Evolutionary conservation across 495 filamentous ascomycete species (phyloP).

Genomic region (Schizothecium vesticola): DNA sequence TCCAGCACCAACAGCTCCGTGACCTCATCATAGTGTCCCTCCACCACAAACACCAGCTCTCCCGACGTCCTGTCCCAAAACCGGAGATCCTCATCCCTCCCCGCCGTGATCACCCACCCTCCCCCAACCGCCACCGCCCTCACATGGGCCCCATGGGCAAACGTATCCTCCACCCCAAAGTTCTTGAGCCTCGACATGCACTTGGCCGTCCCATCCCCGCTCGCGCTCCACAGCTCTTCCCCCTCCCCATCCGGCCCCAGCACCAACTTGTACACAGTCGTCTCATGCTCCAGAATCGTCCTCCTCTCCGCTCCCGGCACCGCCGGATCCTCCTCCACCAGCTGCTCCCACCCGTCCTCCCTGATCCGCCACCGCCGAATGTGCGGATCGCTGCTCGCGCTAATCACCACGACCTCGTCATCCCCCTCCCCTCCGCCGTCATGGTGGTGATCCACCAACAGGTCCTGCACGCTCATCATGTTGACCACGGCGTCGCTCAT

Average conservation of each 20-base stretch:
- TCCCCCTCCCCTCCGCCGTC: conserved; percentile 30
- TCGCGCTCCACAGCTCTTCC: conserved; percentile 83
- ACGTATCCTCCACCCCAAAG: conserved; percentile 64
- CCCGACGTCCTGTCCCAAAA: conserved; percentile 77
- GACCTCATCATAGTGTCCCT: conserved; percentile 90
- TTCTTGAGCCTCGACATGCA: conserved; percentile 60
- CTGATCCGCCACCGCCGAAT: conserved; percentile 68
- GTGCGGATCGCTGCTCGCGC: conserved; percentile 77
- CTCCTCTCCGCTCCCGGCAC: conserved; percentile 41
- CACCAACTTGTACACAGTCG: conserved; percentile 72
- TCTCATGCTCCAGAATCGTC: conserved; percentile 77
- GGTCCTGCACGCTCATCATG: conserved; percentile 67
- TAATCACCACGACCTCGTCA: conserved; percentile 58
- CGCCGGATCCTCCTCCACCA: conserved; percentile 32
- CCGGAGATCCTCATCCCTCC: conserved; percentile 84
- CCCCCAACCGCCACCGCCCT: conserved; percentile 68
- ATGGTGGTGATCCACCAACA: conserved; percentile 60
- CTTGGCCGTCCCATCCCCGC: conserved; percentile 76
- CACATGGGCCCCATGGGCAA: conserved; percentile 84
- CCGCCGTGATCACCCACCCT: conserved; percentile 84
- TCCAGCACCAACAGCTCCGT: conserved; percentile 67
- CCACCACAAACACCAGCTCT: conserved; percentile 66
- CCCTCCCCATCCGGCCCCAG: conserved; percentile 52
- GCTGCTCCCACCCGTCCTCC: conserved; percentile 41
- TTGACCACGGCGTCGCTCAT: conserved; percentile 63